A percentile compares a stretch with the other conserved stretches of the same genome.
Conservation (phyloP, 2,329 filamentous ascomycete species). For the Elsinoe necatrix region DNA sequence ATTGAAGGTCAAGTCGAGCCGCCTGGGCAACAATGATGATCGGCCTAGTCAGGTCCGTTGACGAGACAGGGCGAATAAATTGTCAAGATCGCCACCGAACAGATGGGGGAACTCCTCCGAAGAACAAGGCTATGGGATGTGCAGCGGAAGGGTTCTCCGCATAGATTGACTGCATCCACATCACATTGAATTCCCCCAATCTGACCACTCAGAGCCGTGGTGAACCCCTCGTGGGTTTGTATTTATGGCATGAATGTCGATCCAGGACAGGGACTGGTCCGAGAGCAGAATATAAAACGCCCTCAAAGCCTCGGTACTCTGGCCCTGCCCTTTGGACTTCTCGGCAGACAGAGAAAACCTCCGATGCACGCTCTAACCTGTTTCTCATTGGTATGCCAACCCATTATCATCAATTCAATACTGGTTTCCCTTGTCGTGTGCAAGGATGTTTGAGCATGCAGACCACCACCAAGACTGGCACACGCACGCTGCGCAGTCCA, state of each 20-base stretch:
- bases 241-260: background rate
- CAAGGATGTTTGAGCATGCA: background rate
- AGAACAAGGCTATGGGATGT: background rate
- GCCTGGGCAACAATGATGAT: background rate
- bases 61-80: background rate
- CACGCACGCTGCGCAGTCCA: background rate
- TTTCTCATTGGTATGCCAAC: background rate
- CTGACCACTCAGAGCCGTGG: background rate
- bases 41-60: background rate
- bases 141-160: background rate
- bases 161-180: background rate
- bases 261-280: conserved; percentile 1
- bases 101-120: background rate
- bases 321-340: background rate
- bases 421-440: background rate
- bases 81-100: background rate
- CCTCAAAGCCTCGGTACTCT: conserved; percentile 3
- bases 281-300: background rate
- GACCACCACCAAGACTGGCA: background rate
- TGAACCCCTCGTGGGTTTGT: background rate
- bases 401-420: background rate
- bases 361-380: conserved; percentile 1
- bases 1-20: background rate
- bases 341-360: conserved; percentile 12
- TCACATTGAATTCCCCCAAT: background rate